Conservation (phyloP, 441 rosid species). For the Adansonia madagascariensis region DNA sequence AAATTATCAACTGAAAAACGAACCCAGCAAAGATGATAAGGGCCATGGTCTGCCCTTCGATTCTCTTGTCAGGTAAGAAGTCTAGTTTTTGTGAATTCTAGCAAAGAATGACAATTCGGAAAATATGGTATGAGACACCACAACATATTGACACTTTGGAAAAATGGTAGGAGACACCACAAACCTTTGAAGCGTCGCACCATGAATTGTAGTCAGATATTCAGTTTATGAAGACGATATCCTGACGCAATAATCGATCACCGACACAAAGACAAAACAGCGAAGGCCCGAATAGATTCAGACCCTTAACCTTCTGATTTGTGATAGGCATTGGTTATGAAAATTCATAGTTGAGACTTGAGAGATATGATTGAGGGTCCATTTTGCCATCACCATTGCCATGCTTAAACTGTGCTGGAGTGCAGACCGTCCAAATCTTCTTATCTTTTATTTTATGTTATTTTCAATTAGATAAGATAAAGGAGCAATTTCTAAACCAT, state of each 20-base stretch:
- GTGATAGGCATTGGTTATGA: background rate
- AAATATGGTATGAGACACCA: no score
- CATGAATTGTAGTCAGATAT: background rate
- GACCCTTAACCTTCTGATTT: background rate
- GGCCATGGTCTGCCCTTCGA: no score
- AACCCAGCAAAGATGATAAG: no score
- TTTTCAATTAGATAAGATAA: background rate
- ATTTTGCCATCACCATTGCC: background rate
- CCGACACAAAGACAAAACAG: background rate
- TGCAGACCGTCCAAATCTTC: background rate
- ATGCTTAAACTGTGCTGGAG: background rate
- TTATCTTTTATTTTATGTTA: background rate
- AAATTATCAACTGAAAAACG: no score
- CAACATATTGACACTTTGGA: background rate
- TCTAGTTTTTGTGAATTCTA: no score
- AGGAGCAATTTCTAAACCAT: background rate
- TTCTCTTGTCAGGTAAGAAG: no score
- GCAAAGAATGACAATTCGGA: no score
- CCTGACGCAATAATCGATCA: background rate
- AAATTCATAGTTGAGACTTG: background rate
- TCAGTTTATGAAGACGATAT: slow-evolving; percentile 2
- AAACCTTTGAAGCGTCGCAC: background rate
- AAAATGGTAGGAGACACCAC: background rate
- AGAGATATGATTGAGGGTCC: background rate
- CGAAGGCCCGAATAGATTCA: background rate